Base-by-base conservation (phyloP, 2,329 filamentous ascomycete genomes). In the Microdochium paspali region DNA sequence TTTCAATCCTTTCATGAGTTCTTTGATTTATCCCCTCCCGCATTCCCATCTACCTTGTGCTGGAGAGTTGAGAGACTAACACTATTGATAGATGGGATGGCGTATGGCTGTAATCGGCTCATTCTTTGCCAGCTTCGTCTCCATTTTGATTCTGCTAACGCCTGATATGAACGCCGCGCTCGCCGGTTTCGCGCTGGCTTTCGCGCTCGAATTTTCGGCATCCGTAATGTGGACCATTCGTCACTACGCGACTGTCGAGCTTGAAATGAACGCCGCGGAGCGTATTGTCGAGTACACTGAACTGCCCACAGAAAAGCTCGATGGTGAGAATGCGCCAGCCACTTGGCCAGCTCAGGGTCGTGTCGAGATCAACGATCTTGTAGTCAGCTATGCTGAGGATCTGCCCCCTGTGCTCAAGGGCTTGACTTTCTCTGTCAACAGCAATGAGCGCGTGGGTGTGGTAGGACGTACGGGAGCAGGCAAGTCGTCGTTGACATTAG, bases 181-280 rank as follows among this genome's bases (percentile, higher is more conserved):
- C 24, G 86, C 85, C 2, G 87, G 87, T 0, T 90, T 91, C 55
- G 85, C 85, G 0, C 67, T 91, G 32, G 79, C 79, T 2, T 90
- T 90, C 61, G 79, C 85, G 0, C 69, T 90, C 25, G 79, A 86
- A 48, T 87, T 89, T 58, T 77, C 82, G 0, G 65, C 65, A 15
- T 72, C 73, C 7, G 76, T 89, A 47, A 76, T 83, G 44, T 85
- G 79, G 76, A 74, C 79, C 0, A 76, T 89, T 31, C 73, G 84
- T 1, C 69, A 81, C 47, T 88, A 87, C 58, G 76, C 84, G 0
- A 82, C 79, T 51, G 67, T 89, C 20, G 87, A 91, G 60, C 68
- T 90, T 3, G 80, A 87, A 57, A 89, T 90, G 84, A 90, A 90
- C 56, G 79, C 85, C 1, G 81, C 82, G 0, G 87, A 91, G 64